These are phyloP conservation scores for Chytriomyces confervae DNA, from an alignment of 192 early-diverging fungal genomes.

Conservation along the genomic window DNA sequence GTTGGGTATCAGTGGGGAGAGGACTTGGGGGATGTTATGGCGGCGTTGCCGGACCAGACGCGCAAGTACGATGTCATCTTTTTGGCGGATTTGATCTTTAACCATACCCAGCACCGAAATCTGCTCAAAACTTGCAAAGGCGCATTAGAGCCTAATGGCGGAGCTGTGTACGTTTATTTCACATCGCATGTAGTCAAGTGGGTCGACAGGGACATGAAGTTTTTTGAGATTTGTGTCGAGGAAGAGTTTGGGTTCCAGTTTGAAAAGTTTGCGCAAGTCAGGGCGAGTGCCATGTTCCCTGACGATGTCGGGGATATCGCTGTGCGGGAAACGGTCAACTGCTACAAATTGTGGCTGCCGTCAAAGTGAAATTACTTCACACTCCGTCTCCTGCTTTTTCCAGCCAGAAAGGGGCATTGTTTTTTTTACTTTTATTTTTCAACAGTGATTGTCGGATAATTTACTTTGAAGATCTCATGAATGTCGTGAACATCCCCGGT, in stretches of 20 bases:
- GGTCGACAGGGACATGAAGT: slow-evolving; percentile 77
- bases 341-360: slow-evolving; percentile 63
- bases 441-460: no score
- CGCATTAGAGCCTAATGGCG: slow-evolving; percentile 57
- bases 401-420: no score
- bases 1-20: slow-evolving; percentile 74
- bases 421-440: no score
- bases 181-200: slow-evolving; percentile 85
- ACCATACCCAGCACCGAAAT: slow-evolving; percentile 83
- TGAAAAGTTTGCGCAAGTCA: slow-evolving; percentile 70
- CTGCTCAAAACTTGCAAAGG: slow-evolving; percentile 73
- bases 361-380: no score
- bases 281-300: slow-evolving; percentile 84
- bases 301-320: slow-evolving; percentile 81
- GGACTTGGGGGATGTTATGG: slow-evolving; percentile 50
- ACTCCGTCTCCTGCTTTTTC: no score
- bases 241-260: slow-evolving; percentile 72
- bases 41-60: slow-evolving; percentile 27
- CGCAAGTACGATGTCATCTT: slow-evolving; percentile 79
- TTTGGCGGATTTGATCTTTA: slow-evolving; percentile 82
- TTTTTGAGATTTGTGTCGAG: slow-evolving; percentile 74
- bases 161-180: slow-evolving; percentile 76
- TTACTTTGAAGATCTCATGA: no score
- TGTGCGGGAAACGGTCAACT: slow-evolving; percentile 81
- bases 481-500: no score